These are phyloP conservation scores for Yamadazyma spencermartinsiae DNA, from an alignment of 1,139 yeast species.

Conservation along the genomic window DNA sequence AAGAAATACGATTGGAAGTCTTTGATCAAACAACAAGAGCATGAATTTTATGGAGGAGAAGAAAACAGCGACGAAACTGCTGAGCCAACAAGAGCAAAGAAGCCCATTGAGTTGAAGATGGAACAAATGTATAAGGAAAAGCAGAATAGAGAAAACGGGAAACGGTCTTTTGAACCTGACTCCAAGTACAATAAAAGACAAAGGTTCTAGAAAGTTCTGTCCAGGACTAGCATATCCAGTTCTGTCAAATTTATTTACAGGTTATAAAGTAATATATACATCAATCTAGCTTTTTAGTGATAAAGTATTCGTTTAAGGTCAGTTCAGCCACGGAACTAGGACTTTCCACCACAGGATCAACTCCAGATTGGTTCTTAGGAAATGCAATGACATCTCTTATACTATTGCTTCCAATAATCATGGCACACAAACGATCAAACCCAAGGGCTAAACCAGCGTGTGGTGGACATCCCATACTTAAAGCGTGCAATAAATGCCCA, in stretches of 20 bases:
- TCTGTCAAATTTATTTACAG: constrained; percentile 7
- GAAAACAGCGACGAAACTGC: constrained; percentile 17
- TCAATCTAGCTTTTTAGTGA: constrained; percentile 4
- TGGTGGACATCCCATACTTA: constrained; percentile 94
- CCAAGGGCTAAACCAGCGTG: constrained; percentile 98
- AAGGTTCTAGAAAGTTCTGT: constrained; percentile 7
- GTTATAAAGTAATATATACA: constrained; percentile 6
- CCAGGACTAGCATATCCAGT: no score
- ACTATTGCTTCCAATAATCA: constrained; percentile 71
- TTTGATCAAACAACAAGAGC: constrained; percentile 69
- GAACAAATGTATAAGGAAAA: constrained; percentile 40
- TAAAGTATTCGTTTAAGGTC: constrained; percentile 51
- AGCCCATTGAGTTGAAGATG: constrained; percentile 47
- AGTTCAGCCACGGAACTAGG: constrained; percentile 64
- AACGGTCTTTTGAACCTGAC: constrained; percentile 19
- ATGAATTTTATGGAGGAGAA: constrained; percentile 37
- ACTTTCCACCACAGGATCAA: constrained; percentile 83
- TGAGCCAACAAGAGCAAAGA: constrained; percentile 23
- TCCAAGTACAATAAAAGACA: constrained; percentile 13
- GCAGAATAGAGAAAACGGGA: constrained; percentile 27
- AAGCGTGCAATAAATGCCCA: constrained; percentile 82
- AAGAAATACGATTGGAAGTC: constrained; percentile 84
- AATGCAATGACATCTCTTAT: constrained; percentile 94
- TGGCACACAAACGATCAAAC: constrained; percentile 89
- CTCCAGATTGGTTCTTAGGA: constrained; percentile 89